phyloP scores from a whole-genome alignment of 2,329 filamentous ascomycete species.

The Aureobasidium sp. region DNA sequence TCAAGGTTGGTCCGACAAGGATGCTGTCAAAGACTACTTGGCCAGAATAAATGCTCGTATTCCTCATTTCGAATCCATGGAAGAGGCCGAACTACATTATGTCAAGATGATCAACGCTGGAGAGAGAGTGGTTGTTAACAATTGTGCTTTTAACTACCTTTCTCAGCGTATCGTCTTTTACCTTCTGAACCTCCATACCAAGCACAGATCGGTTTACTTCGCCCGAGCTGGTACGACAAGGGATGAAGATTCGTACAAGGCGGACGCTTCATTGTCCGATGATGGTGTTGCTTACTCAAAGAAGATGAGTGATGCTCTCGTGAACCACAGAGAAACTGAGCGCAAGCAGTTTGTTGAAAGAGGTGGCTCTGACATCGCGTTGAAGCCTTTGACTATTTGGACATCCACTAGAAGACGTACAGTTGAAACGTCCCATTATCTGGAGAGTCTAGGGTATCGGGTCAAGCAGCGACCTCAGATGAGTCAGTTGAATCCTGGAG shows the following conservation, averaged over 20 bases:
- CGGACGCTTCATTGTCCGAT: constrained; percentile 75
- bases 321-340: constrained; percentile 79
- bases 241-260: constrained; percentile 88
- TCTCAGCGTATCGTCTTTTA: constrained; percentile 98
- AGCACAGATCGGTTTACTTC: constrained; percentile 88
- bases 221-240: constrained; percentile 75
- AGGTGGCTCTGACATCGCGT: constrained; percentile 57
- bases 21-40: constrained; percentile 87
- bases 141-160: constrained; percentile 91
- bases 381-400: constrained; percentile 85
- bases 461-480: constrained; percentile 90
- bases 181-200: constrained; percentile 94
- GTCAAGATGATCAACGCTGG: constrained; percentile 99
- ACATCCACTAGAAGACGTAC: constrained; percentile 87
- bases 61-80: constrained; percentile 93
- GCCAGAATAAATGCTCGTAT: constrained; percentile 86
- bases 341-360: constrained; percentile 60
- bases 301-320: constrained; percentile 76
- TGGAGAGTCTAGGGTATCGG: constrained; percentile 74
- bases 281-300: constrained; percentile 73
- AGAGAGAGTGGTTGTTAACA: constrained; percentile 88
- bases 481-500: constrained; percentile 93
- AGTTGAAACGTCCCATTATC: constrained; percentile 76
- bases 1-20: constrained; percentile 81
- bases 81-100: constrained; percentile 88